Base-by-base conservation (phyloP, 352 stramenopile genomes). In the Pythium oligandrum region DNA sequence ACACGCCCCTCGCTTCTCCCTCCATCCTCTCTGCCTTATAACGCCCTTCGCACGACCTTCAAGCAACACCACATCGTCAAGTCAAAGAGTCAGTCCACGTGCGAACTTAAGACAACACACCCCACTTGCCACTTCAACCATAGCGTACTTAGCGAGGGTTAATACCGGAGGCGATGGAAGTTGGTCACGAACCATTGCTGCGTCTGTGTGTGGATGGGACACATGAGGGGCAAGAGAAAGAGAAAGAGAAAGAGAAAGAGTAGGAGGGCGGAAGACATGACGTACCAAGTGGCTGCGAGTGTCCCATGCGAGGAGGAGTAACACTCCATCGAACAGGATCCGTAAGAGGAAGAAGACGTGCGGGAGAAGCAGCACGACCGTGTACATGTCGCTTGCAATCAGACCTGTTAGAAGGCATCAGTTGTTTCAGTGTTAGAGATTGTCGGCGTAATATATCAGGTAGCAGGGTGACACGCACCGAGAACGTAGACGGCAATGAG, bases 151-250 rank as follows among this genome's bases (percentile, higher is more conserved):
- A 40, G 10, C 26, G n/a, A 35, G 17, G 5, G n/a, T 52, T 42
- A 62, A 44, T 70, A 71, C 5, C 73, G 73, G 12, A 85, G 61
- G 1, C 71, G 75, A 47, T 85, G 78, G 52, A 88, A 88, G 36
- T 64, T 83, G 47, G 69, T 83, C 40, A 86, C 59, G 54, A 88
- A 85, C 75, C 75, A 88, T 43, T 68, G 44, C 26, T 77, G 66
- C 6, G 72, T 68, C 78, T 88, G 61, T 40, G 8, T 30, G 9
- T 33, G 53, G 31, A 26, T 26, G 17, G 17, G 17, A 26, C 17
- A 26, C 17, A 26, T 26, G 17, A 26, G 17, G 17, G 17, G 17
- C 17, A 26, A 26, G 17, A 26, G 17, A 26, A 26, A 26, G 17
- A 26, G 17, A 26, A 26, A 26, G 17, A 26, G 17, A 26, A 26